Base-by-base conservation (phyloP, 1,284 basidiomycete species). In the Apiotrichum akiyoshidainum region DNA sequence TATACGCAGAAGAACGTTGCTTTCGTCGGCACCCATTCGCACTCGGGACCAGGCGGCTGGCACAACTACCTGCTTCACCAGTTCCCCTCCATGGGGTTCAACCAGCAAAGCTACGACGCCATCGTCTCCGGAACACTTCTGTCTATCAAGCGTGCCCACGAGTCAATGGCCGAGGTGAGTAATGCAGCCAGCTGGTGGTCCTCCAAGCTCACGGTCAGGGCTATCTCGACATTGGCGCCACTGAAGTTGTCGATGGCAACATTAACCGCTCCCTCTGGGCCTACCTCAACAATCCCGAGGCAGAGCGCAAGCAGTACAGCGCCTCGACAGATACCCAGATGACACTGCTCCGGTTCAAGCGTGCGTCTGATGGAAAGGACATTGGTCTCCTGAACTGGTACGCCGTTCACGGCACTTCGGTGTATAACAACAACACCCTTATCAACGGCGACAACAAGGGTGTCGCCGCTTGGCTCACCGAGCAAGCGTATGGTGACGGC, bases 401-500 rank as follows among this genome's bases (percentile, higher is more conserved):
- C 46, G 54, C 57, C 19, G 56, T 54, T 35, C 60, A 61, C 54
- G 53, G 56, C 13, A 61, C 60, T 10, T 33, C 21, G 5, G 46
- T 46, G 39, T 52, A 56, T 46, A 61, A 54, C 46, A 55, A 54
- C 50, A 61, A 61, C 54, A 58, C 57, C 14, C 54, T 46, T 9
- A 57, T 61, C 19, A 55, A 50, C 0, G 60, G 60, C 16, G 60
- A 61, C 57, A 61, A 61, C 46, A 61, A 61, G 54, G 60, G 42
- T 7, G 60, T 61, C 6, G 60, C 60, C 0, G 56, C 60, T 8
- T 50, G n/a, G 37, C 46, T 61, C 1, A 40, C 52, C 31, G 60
- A 61, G 51, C 34, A 48, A 21, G 57, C 51, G 14, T 54, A 22
- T 17, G 49, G 21, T 31, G 48, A 42, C 5, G 51, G 44, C 22